phyloP scores from a whole-genome alignment of 257 asterid species.

The Ophiorrhiza pumila region DNA sequence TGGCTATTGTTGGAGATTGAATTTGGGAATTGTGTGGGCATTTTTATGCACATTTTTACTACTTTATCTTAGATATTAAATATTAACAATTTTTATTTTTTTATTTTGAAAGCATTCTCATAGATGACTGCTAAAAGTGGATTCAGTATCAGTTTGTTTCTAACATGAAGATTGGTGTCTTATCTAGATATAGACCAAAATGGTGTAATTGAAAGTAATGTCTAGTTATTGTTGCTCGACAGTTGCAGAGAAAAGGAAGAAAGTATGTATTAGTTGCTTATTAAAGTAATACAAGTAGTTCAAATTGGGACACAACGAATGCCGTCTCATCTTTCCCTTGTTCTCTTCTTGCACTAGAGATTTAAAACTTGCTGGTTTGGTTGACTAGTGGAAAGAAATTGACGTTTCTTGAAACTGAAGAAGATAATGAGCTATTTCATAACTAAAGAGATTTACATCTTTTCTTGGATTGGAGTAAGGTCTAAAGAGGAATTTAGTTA shows the following conservation, averaged over 20 bases:
- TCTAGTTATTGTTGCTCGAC: not conserved
- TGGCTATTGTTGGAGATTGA: not conserved
- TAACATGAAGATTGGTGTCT: not conserved
- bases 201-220: not conserved
- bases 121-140: not conserved
- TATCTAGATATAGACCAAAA: not conserved
- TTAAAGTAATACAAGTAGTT: not conserved
- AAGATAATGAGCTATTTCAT: not conserved
- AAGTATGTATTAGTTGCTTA: not conserved
- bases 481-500: not conserved
- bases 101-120: not conserved
- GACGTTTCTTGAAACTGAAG: too few relatives aligned
- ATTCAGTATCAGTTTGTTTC: not conserved
- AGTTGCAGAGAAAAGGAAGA: not conserved
- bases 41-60: not conserved
- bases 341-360: not conserved
- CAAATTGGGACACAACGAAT: not conserved
- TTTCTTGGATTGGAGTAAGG: not conserved
- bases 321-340: not conserved
- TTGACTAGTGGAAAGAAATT: too few relatives aligned
- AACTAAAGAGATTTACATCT: not conserved
- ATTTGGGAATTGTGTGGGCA: not conserved
- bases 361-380: not conserved
- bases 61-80: not conserved
- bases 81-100: too few relatives aligned